These are phyloP conservation scores for Cladosporium sp. DNA, from an alignment of 2,329 filamentous ascomycete genomes.

Conservation along the genomic window DNA sequence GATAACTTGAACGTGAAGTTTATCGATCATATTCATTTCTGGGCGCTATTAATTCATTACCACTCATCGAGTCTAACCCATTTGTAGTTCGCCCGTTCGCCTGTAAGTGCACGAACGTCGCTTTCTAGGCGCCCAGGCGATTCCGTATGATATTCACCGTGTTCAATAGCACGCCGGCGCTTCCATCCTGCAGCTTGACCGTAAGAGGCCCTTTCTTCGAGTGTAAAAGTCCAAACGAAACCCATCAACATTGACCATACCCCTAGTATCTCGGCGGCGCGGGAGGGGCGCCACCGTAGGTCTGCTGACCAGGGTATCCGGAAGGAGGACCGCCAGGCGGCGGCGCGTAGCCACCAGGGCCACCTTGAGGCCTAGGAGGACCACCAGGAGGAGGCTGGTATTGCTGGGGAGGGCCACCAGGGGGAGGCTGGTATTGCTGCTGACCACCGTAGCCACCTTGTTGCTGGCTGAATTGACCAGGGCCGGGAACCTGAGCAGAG, in stretches of 20 bases:
- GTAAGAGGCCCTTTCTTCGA: not conserved
- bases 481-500: conserved; percentile 32
- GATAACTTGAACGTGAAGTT: not conserved
- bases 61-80: not conserved
- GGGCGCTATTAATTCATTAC: not conserved
- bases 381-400: conserved; percentile 4
- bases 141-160: not conserved
- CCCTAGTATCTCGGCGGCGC: conserved; percentile 17
- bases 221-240: not conserved
- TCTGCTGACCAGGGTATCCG: conserved; percentile 17
- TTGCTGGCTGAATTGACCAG: conserved; percentile 34
- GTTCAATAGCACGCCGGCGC: not conserved
- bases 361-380: conserved; percentile 4
- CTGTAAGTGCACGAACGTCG: not conserved
- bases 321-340: conserved; percentile 9
- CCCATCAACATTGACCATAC: not conserved
- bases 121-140: not conserved
- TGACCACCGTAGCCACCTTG: conserved; percentile 32
- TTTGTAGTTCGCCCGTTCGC: not conserved
- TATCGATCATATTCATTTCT: not conserved
- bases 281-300: conserved; percentile 8
- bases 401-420: not conserved
- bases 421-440: conserved; percentile 28
- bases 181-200: not conserved
- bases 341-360: not conserved